These are phyloP conservation scores for Theobroma cacao DNA, from an alignment of 345 rosid genomes.

Conservation along the genomic window DNA sequence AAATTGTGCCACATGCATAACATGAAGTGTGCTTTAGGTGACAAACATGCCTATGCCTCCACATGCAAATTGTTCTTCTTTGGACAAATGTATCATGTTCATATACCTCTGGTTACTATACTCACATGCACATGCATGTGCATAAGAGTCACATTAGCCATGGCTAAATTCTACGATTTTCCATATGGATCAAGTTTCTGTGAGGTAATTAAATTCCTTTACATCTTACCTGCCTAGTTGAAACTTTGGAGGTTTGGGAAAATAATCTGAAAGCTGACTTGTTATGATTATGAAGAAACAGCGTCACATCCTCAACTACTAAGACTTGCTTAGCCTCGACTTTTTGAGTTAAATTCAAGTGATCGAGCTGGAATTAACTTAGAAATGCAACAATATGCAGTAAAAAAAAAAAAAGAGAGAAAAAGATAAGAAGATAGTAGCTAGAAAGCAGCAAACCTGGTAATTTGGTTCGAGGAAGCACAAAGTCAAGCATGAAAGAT, in stretches of 20 bases:
- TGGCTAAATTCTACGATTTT: not conserved
- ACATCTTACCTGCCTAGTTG: not conserved
- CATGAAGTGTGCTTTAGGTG: not conserved
- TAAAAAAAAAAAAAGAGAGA: not conserved
- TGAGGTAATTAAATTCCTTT: no score
- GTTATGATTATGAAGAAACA: not conserved
- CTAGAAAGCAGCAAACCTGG: not conserved
- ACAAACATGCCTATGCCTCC: not conserved
- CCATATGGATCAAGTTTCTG: no score
- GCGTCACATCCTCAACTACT: not conserved
- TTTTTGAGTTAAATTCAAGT: not conserved
- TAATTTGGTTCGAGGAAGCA: not conserved
- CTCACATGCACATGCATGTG: not conserved
- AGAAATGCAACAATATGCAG: not conserved
- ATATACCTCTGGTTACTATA: not conserved
- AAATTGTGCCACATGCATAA: not conserved
- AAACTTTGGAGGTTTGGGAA: not conserved
- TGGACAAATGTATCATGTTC: not conserved
- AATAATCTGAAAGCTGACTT: not conserved
- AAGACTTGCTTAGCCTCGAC: not conserved
- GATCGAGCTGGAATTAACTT: not conserved
- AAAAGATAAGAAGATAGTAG: no score
- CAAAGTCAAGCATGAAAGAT: not conserved
- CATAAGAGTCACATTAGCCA: not conserved
- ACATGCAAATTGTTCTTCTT: not conserved